phyloP scores from a whole-genome alignment of 1,284 basidiomycete species.

The Austroboletus niveus region DNA sequence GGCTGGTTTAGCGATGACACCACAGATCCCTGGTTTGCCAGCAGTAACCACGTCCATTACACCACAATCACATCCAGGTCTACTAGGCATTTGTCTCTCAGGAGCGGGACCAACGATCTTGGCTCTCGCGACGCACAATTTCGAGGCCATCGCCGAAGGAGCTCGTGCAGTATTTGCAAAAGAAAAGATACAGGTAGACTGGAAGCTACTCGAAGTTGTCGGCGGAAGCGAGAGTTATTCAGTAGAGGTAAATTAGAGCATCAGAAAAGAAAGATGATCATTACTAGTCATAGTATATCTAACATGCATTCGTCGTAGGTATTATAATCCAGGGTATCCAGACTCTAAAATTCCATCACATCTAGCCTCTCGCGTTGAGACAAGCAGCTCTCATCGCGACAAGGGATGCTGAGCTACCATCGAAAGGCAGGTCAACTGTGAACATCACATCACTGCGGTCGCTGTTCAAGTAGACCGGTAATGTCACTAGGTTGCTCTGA shows the following conservation, averaged over 20 bases:
- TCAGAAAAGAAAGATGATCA: conserved; percentile 14
- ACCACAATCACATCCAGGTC: conserved; percentile 85
- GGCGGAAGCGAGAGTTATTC: conserved; percentile 45
- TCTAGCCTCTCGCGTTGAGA: conserved; percentile 68
- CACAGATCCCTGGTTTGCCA: conserved; percentile 90
- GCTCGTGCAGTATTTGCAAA: conserved; percentile 73
- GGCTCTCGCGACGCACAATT: conserved; percentile 88
- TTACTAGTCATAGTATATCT: conserved; percentile 22
- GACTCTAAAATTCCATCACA: conserved; percentile 6
- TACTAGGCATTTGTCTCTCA: conserved; percentile 96
- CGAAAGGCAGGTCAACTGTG: conserved; percentile 78
- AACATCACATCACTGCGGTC: conserved; percentile 90
- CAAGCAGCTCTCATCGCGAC: conserved; percentile 81
- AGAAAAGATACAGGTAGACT: conserved; percentile 78
- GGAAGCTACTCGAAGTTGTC: conserved; percentile 70
- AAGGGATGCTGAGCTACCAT: conserved; percentile 58
- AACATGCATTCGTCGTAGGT: conserved; percentile 18
- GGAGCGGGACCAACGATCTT: conserved; percentile 98
- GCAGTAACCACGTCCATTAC: conserved; percentile 89
- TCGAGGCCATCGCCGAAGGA: conserved; percentile 80
- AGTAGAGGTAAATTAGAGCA: conserved; percentile 16
- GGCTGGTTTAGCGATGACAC: neutral
- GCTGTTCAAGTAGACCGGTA: conserved; percentile 91
- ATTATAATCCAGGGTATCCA: conserved; percentile 22
- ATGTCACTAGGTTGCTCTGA: conserved; percentile 54